Conservation (phyloP, 2,329 filamentous ascomycete genomes). For the Pseudocercospora macadamiae region DNA sequence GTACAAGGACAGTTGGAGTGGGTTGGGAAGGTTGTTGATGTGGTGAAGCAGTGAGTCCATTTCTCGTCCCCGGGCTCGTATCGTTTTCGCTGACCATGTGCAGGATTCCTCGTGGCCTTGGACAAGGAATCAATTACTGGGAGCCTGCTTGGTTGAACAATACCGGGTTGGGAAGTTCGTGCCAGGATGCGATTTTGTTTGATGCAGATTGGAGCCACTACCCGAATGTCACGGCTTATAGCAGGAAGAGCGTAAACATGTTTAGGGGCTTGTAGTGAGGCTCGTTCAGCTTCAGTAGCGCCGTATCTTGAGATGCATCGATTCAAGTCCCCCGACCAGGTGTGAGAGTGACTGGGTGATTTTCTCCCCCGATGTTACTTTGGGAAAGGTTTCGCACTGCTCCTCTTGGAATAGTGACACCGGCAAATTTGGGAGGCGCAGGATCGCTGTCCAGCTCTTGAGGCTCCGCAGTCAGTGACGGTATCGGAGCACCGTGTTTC, state of each 20-base stretch:
- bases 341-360: not conserved
- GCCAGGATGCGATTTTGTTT: constrained; percentile 37
- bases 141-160: constrained; percentile 40
- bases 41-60: constrained; percentile 27
- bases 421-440: constrained; percentile 13
- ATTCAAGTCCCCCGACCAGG: not conserved
- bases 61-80: not conserved
- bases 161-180: constrained; percentile 35
- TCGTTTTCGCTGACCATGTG: not conserved
- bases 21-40: constrained; percentile 33
- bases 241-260: constrained; percentile 32
- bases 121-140: constrained; percentile 39
- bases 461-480: constrained; percentile 13
- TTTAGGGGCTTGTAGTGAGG: constrained; percentile 23
- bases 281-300: not conserved
- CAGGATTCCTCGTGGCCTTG: constrained; percentile 33
- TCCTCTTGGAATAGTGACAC: constrained; percentile 11
- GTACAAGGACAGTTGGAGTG: constrained; percentile 35
- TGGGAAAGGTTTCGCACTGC: constrained; percentile 7
- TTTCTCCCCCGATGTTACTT: not conserved
- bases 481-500: not conserved
- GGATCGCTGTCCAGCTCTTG: constrained; percentile 18
- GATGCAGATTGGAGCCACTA: constrained; percentile 32
- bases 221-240: constrained; percentile 34
- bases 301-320: not conserved